Percentiles rank a stretch among this genome's conserved stretches.
phyloP scores from a whole-genome alignment of 345 rosid genomes.

The Lumnitzera littorea region DNA sequence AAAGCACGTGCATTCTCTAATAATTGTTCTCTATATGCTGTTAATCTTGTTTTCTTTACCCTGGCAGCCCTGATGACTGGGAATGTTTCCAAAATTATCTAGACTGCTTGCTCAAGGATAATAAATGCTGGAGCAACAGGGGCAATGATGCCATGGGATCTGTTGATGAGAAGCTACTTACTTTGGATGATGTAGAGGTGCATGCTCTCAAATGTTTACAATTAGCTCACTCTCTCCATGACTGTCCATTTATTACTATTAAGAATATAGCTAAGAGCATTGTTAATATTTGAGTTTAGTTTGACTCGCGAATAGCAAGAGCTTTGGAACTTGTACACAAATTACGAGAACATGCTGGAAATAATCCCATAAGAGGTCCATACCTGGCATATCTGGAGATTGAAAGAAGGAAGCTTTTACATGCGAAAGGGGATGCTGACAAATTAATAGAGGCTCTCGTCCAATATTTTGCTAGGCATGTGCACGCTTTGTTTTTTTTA shows the following conservation, averaged over 20 bases:
- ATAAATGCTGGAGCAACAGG: slow-evolving; percentile 47
- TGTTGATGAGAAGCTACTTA: slow-evolving; percentile 49
- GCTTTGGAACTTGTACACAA: slow-evolving; percentile 62
- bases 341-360: slow-evolving; percentile 41
- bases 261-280: slow-evolving; percentile 10
- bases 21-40: neutral
- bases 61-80: slow-evolving; percentile 98
- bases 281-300: slow-evolving; percentile 40
- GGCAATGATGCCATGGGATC: slow-evolving; percentile 27
- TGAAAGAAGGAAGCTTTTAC: slow-evolving; percentile 65
- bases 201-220: slow-evolving; percentile 15
- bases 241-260: slow-evolving; percentile 7
- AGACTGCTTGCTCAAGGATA: slow-evolving; percentile 88
- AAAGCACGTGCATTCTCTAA: too few species aligned
- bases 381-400: slow-evolving; percentile 78
- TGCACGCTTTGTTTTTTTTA: neutral
- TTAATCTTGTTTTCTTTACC: slow-evolving; percentile 24
- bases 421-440: slow-evolving; percentile 55
- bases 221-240: neutral
- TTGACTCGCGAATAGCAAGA: slow-evolving; percentile 62
- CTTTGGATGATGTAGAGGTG: slow-evolving; percentile 75
- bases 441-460: slow-evolving; percentile 53
- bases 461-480: slow-evolving; percentile 66
- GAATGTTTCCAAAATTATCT: slow-evolving; percentile 88
- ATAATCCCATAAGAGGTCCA: slow-evolving; percentile 56